Base-by-base conservation (phyloP, 441 rosid species). In the Populus hybrid region DNA sequence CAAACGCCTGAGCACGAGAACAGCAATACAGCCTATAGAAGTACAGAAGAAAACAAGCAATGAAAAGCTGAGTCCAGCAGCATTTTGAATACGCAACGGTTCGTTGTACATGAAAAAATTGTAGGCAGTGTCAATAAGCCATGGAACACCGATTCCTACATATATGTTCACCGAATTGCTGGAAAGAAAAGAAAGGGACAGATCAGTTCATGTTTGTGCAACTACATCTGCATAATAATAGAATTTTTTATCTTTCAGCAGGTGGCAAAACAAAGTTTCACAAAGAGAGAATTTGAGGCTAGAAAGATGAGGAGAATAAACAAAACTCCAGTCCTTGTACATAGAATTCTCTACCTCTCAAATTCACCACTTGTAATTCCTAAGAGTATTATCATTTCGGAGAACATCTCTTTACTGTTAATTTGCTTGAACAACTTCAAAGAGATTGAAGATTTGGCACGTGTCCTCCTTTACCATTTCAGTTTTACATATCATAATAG, bases 151-250 rank as follows among this genome's bases (percentile, higher is more conserved):
- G 0, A 93, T 91, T 65, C 98, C 98, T 59, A 92, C 88, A 23
- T 93, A 94, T 73, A 93, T 94, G 78, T 93, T 95, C 86, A 93
- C 97, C 0, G 98, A 91, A 85, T 95, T 93, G 88, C 99, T 95
- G 82, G 85, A 83, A 72, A 29, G 9, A 42, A 67, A 42, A 76
- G 72, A 36, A 9, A 45, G 16, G 16, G 6, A 38, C 67, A 40
- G 38, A 40, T 38, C 45, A 68, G 35, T 33, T 64, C 21, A 8
- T 20, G 29, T 14, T 75, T 21, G 14, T 1, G 26, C 29, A 53
- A 29, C 35, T 23, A 35, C 14, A 6, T n/a, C 53, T 9, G 33
- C 9, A n/a, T 9, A 4, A 4, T 36, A 36, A n/a, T 14, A 36
- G 33, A 4, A n/a, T 69, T n/a, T 28, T 67, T 6, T 4, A 9